phyloP scores from a whole-genome alignment of 805 yeast species.

The Yamadazyma nakazawae region DNA sequence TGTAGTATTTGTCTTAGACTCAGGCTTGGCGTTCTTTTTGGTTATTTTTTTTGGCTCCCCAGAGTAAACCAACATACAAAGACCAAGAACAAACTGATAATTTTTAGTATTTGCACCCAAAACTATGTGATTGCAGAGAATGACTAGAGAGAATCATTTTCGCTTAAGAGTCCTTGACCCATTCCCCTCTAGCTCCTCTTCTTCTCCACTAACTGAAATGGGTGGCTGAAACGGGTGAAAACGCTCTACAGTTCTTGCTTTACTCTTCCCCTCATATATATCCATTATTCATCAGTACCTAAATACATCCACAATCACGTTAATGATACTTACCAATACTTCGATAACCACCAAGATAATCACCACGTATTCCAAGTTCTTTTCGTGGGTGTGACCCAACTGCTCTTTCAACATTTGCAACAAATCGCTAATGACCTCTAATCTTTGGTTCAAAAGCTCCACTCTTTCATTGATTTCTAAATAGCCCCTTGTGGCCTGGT shows the following conservation, averaged over 20 bases:
- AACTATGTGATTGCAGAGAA: no score
- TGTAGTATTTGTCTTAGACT: no score
- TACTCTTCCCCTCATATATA: background rate
- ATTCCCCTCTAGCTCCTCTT: no score
- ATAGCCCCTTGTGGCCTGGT: constrained; percentile 95
- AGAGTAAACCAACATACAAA: no score
- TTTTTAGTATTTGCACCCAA: no score
- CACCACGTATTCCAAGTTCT: constrained; percentile 86
- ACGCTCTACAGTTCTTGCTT: background rate
- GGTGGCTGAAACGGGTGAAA: no score
- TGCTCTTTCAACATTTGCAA: constrained; percentile 96
- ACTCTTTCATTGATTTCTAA: constrained; percentile 94
- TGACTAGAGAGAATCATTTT: no score
- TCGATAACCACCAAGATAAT: constrained; percentile 89
- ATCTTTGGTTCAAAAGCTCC: constrained; percentile 79
- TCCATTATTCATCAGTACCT: constrained; percentile 17
- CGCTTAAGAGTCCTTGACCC: no score
- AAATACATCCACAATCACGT: constrained; percentile 61
- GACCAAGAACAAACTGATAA: no score
- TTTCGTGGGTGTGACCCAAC: constrained; percentile 89
- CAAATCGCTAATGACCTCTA: constrained; percentile 90
- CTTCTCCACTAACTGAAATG: no score
- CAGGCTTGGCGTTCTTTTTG: no score
- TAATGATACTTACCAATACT: constrained; percentile 81
- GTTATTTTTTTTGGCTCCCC: no score